Evolutionary conservation across 179 eudicot genomes (phyloP).

Genomic region (Pouteria campechiana): DNA sequence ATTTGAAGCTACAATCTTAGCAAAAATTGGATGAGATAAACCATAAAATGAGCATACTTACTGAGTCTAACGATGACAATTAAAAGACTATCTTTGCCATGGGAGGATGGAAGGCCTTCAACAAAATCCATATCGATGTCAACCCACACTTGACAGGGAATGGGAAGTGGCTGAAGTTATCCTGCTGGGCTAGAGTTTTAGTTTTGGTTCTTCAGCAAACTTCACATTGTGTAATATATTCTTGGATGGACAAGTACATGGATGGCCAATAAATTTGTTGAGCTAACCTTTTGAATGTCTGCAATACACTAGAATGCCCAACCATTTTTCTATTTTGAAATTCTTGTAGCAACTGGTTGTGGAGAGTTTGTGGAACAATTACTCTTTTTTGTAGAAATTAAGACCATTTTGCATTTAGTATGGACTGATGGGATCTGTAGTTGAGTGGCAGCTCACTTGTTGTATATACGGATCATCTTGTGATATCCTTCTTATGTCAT

Average conservation of each 20-base stretch:
- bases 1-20: neutral
- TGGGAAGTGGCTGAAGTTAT: slow-evolving; percentile 5
- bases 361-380: too few relatives aligned
- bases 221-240: too few relatives aligned
- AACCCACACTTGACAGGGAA: too few relatives aligned
- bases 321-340: too few relatives aligned
- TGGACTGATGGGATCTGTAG: too few relatives aligned
- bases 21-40: neutral
- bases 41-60: neutral
- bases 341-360: too few relatives aligned
- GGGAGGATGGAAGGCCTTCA: neutral
- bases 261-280: too few relatives aligned
- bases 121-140: slow-evolving; percentile 9
- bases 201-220: neutral
- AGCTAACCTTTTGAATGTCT: too few relatives aligned
- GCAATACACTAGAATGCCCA: too few relatives aligned
- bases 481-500: neutral
- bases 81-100: neutral
- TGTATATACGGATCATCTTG: neutral
- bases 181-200: neutral
- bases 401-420: too few relatives aligned
- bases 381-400: too few relatives aligned
- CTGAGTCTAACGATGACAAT: neutral
- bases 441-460: neutral
- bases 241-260: too few relatives aligned